Base-by-base conservation (phyloP, 768 basidiomycete genomes). In the Mycena olivaceomarginata region DNA sequence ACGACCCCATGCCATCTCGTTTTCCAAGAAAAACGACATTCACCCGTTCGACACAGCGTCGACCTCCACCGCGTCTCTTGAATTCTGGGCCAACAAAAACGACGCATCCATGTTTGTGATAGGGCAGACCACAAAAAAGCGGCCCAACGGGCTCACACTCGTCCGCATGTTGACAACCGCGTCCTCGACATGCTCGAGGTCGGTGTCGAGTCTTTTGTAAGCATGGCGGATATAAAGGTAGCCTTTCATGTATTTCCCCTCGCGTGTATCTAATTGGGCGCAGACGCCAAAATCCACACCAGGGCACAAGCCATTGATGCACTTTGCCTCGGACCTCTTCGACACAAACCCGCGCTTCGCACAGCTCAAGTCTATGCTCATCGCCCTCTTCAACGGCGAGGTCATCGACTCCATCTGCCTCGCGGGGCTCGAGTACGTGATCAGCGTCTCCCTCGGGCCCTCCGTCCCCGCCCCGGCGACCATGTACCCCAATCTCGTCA, bases 151-250 rank as follows among this genome's bases (percentile, higher is more conserved):
- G 37, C 85, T 99, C 77, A 93, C 94, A 0, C 92, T 99, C 81
- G 95, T 93, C 8, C 88, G 98, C 71, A 97, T 94, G 91, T 99
- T 79, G 95, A 98, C 78, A 90, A 93, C 56, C 89, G 92, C 82
- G 92, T 99, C 46, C 87, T 99, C 81, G 98, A 99, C 85, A 98
- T 99, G 96, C 91, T 97, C 74, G 98, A 99, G 86, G 87, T 98
- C 11, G 97, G 98, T 1, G 93, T 99, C 39, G 96, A 97, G 69
- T 90, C 87, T 59, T 97, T 93, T 82, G 90, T 92, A 67, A 89
- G 92, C 78, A 98, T 99, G 94, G 81, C 89, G 16, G 92, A 93
- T 46, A 94, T 98, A 88, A 96, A 97, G 89, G 98, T 95, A 72
- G 56, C 16, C 51, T n/a, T 41, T 31, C 31, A 43, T 41, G 31